phyloP scores from a whole-genome alignment of 176 grass and related monocot species.

The Oryza australiensis region DNA sequence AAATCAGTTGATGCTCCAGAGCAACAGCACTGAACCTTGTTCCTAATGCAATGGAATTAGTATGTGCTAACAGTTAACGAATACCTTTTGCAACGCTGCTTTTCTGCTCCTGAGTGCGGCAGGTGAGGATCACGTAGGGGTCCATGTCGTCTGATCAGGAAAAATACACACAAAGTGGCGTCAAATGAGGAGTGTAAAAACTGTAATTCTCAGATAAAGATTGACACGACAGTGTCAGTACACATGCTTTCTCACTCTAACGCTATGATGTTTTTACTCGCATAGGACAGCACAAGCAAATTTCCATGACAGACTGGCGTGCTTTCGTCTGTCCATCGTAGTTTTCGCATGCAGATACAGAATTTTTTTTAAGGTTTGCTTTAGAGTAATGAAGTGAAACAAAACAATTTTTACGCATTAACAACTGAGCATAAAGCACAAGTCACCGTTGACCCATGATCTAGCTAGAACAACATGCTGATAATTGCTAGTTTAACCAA shows the following conservation, averaged over 20 bases:
- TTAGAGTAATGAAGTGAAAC: neutral
- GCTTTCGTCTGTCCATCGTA: too few relatives aligned
- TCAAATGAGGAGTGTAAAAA: neutral
- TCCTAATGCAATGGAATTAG: neutral
- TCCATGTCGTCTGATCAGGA: constrained; percentile 61
- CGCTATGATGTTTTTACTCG: neutral
- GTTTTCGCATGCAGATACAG: neutral
- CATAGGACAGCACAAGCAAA: neutral
- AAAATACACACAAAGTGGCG: neutral
- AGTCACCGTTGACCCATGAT: neutral
- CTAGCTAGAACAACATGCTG: neutral
- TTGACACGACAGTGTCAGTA: neutral
- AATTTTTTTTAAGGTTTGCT: neutral
- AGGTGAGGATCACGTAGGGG: constrained; percentile 63
- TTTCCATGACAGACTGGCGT: neutral
- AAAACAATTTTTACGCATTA: neutral
- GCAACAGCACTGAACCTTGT: neutral
- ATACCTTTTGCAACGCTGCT: constrained; percentile 58
- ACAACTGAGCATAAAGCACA: neutral
- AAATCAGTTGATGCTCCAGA: neutral
- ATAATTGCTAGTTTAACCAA: neutral
- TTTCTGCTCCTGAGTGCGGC: constrained; percentile 59
- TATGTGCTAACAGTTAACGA: neutral
- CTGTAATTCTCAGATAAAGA: neutral
- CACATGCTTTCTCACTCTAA: neutral